These are phyloP conservation scores for Microcos paniculata DNA, from an alignment of 345 rosid species.

Conservation along the genomic window DNA sequence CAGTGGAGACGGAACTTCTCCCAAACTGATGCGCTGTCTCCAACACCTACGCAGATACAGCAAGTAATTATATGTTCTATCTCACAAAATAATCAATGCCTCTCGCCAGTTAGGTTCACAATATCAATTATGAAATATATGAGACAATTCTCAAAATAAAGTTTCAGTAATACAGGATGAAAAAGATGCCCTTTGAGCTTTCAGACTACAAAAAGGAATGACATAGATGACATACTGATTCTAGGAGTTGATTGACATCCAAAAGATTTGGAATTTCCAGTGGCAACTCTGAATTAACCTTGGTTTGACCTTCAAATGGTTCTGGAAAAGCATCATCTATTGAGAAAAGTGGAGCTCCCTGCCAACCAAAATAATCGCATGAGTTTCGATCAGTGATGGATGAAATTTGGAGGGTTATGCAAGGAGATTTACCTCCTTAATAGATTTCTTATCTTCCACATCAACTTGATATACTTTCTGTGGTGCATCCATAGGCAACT, in stretches of 20 bases:
- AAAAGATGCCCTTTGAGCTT: background rate
- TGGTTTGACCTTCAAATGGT: slow-evolving; percentile 39
- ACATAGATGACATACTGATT: slow-evolving; percentile 55
- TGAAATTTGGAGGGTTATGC: slow-evolving; percentile 2
- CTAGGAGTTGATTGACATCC: slow-evolving; percentile 75
- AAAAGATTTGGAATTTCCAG: slow-evolving; percentile 42
- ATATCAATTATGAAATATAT: background rate
- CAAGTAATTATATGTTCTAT: slow-evolving; percentile 3
- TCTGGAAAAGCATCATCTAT: slow-evolving; percentile 57
- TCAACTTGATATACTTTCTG: slow-evolving; percentile 38
- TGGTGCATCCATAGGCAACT: slow-evolving; percentile 45
- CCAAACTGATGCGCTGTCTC: slow-evolving; percentile 81
- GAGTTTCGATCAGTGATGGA: slow-evolving; percentile 17
- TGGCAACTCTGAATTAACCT: slow-evolving; percentile 31
- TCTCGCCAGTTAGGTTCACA: background rate
- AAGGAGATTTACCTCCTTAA: slow-evolving; percentile 36
- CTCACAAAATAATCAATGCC: background rate
- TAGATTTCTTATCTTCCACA: slow-evolving; percentile 32
- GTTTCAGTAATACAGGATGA: background rate
- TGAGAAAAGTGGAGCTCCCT: slow-evolving; percentile 40
- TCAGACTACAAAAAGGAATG: slow-evolving; percentile 3
- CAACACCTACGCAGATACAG: slow-evolving; percentile 46
- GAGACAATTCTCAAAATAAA: background rate
- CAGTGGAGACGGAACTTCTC: slow-evolving; percentile 68
- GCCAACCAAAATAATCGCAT: slow-evolving; percentile 22